These are phyloP conservation scores for Colletotrichum tabaci DNA, from an alignment of 2,329 filamentous ascomycete species.

Conservation along the genomic window DNA sequence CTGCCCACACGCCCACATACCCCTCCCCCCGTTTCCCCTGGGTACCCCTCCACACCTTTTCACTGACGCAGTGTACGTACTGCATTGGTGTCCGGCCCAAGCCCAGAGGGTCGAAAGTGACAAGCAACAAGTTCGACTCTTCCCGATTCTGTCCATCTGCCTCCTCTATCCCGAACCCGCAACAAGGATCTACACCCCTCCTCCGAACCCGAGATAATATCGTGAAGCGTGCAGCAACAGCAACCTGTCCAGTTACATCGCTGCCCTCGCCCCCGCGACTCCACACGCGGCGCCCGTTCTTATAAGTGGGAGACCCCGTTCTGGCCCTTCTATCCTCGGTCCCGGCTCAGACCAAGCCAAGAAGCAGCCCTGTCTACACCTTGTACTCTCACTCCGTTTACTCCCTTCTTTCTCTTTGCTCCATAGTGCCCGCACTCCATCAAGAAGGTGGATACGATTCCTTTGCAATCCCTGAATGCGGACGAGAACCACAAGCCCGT, in stretches of 20 bases:
- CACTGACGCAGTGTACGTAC: neutral
- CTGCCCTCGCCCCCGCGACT: slow-evolving; percentile 38
- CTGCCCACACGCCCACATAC: slow-evolving; percentile 5
- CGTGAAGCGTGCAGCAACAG: slow-evolving; percentile 37
- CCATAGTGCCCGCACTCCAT: neutral
- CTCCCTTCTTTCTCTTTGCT: slow-evolving; percentile 7
- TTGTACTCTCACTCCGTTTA: slow-evolving; percentile 20
- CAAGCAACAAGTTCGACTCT: slow-evolving; percentile 18
- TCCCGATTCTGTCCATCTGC: slow-evolving; percentile 27
- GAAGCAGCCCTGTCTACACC: slow-evolving; percentile 34
- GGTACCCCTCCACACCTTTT: neutral
- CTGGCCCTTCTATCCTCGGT: slow-evolving; percentile 41
- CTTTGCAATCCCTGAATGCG: slow-evolving; percentile 41
- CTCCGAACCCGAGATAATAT: slow-evolving; percentile 40
- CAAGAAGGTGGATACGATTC: slow-evolving; percentile 34
- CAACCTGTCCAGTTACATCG: slow-evolving; percentile 25
- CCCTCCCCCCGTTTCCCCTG: neutral
- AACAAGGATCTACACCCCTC: slow-evolving; percentile 32
- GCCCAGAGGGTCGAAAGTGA: slow-evolving; percentile 5
- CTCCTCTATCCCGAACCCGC: slow-evolving; percentile 37
- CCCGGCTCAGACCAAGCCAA: slow-evolving; percentile 35
- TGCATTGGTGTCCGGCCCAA: neutral
- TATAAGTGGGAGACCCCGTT: slow-evolving; percentile 41
- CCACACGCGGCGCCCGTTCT: slow-evolving; percentile 39
- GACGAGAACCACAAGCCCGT: slow-evolving; percentile 40